Evolutionary conservation across 1,284 basidiomycete genomes (phyloP), one percentile per base, ranked within the genome.

Genomic region (Ganoderma lucidum): DNA sequence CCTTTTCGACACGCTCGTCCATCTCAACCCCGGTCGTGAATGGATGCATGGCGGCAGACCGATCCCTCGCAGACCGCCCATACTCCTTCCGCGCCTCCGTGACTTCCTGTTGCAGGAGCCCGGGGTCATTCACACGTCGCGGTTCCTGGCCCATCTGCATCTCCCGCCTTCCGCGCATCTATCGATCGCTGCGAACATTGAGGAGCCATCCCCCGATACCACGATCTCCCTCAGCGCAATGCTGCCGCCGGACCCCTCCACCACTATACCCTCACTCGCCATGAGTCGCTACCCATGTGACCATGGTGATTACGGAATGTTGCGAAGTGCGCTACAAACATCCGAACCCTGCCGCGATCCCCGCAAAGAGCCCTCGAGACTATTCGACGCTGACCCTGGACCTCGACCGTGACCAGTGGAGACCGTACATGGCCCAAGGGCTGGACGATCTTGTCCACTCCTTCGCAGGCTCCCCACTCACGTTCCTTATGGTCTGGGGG

Each of bases 201-300:
- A 35, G 35, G 35, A 35, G 35, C 8, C 35, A 35, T 5, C 35
- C 35, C 35, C 35, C 35, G 35, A 35, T 35, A 35, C 35, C 30
- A 17, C 51, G 35, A 8, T 35, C 35, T 35, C 35, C 17, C 2
- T 60, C 37, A 28, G 9, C 9, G 58, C 37, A 2, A 60, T 41
- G 58, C 58, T 60, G 19, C 58, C 58, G 58, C 58, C 58, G n/a
- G 41, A 41, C 39, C 58, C 14, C 58, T 15, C 35, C 58, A 1
- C 39, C n/a, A 41, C 58, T 35, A 35, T 35, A 3, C 35, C 35
- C 8, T 35, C 35, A 8, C 35, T 35, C 35, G 35, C 35, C 35
- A 35, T n/a, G n/a, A n/a, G n/a, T 8, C 35, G 35, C 35, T 35
- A 35, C 35, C 8, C 3, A 35, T 3, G 35, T 35, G 4, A 35